Percentiles rank a stretch among this genome's conserved stretches.
Conservation (phyloP, 768 basidiomycete genomes). For the Suillus americanus region DNA sequence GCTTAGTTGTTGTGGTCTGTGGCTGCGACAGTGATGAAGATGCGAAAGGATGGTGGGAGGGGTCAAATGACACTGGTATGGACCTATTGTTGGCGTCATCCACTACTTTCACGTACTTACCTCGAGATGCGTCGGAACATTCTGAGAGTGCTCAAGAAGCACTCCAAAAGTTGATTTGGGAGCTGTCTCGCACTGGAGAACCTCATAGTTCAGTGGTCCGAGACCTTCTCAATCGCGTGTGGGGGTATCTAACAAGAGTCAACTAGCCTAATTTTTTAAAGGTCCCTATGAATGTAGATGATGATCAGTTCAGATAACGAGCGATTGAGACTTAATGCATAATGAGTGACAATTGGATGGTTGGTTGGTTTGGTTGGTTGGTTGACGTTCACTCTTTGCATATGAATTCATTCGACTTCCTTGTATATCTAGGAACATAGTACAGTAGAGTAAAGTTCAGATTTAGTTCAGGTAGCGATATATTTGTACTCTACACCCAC, state of each 20-base stretch:
- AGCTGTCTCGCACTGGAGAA: neutral
- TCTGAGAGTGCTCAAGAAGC: neutral
- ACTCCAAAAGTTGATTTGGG: slow-evolving; percentile 3
- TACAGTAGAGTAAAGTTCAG: neutral
- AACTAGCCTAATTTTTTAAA: neutral
- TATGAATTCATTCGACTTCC: neutral
- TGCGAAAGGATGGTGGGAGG: slow-evolving; percentile 11
- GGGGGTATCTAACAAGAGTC: neutral
- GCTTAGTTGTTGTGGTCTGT: slow-evolving; percentile 7
- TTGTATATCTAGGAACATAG: neutral
- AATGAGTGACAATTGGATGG: neutral
- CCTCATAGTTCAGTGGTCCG: neutral
- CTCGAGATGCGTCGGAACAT: neutral
- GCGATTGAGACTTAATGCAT: neutral
- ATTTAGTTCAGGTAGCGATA: slow-evolving; percentile 1
- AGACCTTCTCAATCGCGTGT: neutral
- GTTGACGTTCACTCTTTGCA: too few species aligned
- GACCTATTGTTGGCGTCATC: neutral
- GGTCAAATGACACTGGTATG: neutral
- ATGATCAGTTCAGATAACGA: neutral
- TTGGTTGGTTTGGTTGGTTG: too few species aligned
- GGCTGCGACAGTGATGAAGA: slow-evolving; percentile 8
- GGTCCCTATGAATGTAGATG: neutral
- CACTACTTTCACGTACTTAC: neutral
- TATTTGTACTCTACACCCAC: neutral